phyloP scores from a whole-genome alignment of 495 filamentous ascomycete genomes.

The Wilcoxina mikolae region DNA sequence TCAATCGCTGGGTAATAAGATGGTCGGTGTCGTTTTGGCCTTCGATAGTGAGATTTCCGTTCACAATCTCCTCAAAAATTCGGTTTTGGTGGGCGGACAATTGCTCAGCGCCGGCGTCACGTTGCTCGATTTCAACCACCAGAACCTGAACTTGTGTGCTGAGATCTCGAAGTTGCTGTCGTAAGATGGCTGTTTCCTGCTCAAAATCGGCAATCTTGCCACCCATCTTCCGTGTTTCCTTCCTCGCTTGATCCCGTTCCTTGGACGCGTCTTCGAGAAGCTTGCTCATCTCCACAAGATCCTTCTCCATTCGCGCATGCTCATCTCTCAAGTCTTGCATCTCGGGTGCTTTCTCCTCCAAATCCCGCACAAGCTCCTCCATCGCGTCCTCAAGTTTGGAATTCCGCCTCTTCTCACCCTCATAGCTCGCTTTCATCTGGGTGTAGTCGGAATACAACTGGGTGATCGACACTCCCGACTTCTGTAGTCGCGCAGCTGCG shows the following conservation, averaged over 20 bases:
- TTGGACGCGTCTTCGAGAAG: slow-evolving; percentile 45
- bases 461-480: slow-evolving; percentile 46
- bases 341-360: slow-evolving; percentile 55
- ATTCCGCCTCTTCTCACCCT: slow-evolving; percentile 52
- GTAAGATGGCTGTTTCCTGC: slow-evolving; percentile 63
- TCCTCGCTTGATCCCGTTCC: slow-evolving; percentile 43
- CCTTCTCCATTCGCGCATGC: slow-evolving; percentile 49
- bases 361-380: slow-evolving; percentile 57
- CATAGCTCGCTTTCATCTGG: slow-evolving; percentile 43
- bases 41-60: slow-evolving; percentile 48
- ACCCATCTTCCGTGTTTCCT: slow-evolving; percentile 56
- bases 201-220: slow-evolving; percentile 52
- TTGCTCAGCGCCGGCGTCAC: slow-evolving; percentile 60
- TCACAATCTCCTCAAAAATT: slow-evolving; percentile 53
- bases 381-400: slow-evolving; percentile 57
- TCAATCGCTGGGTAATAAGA: slow-evolving; percentile 70
- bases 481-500: slow-evolving; percentile 37
- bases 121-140: slow-evolving; percentile 61
- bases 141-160: slow-evolving; percentile 80
- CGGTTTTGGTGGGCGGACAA: slow-evolving; percentile 48
- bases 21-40: slow-evolving; percentile 65
- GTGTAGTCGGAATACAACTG: slow-evolving; percentile 55
- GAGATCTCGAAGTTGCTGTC: slow-evolving; percentile 77
- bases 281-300: slow-evolving; percentile 68
- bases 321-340: slow-evolving; percentile 54